Evolutionary conservation across 2,329 filamentous ascomycete species (phyloP).

Genomic region (Nothomitra cinnamomea): DNA sequence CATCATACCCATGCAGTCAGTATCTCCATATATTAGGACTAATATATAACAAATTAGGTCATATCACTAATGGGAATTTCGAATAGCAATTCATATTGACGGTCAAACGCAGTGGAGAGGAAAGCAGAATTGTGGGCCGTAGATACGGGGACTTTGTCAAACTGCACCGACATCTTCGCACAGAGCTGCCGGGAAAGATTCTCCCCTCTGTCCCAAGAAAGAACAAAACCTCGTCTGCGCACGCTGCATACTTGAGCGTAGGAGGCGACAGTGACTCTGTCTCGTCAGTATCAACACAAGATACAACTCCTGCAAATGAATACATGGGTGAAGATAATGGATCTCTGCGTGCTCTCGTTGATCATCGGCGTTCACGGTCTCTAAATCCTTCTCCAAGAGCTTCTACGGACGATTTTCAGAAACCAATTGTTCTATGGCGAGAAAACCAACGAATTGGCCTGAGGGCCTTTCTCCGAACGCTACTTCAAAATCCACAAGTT

Average conservation of each 20-base stretch:
- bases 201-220: constrained; percentile 77
- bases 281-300: constrained; percentile 61
- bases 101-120: constrained; percentile 58
- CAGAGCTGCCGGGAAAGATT: constrained; percentile 80
- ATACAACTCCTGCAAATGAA: constrained; percentile 18
- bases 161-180: constrained; percentile 61
- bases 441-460: constrained; percentile 86
- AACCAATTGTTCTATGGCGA: constrained; percentile 52
- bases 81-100: constrained; percentile 71
- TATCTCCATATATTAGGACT: constrained; percentile 9
- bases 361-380: constrained; percentile 13
- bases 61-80: not conserved
- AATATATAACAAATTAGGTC: not conserved
- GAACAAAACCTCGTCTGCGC: constrained; percentile 64
- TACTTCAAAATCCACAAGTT: constrained; percentile 71
- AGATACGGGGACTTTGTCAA: constrained; percentile 77
- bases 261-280: constrained; percentile 60
- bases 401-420: constrained; percentile 25
- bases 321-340: constrained; percentile 18
- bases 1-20: constrained; percentile 81
- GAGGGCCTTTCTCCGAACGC: constrained; percentile 71
- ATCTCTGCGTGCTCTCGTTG: constrained; percentile 14
- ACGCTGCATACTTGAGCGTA: constrained; percentile 37
- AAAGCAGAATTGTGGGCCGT: constrained; percentile 64
- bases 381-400: constrained; percentile 17